phyloP scores from a whole-genome alignment of 2,329 filamentous ascomycete species.

The Cladosporium colombiae region DNA sequence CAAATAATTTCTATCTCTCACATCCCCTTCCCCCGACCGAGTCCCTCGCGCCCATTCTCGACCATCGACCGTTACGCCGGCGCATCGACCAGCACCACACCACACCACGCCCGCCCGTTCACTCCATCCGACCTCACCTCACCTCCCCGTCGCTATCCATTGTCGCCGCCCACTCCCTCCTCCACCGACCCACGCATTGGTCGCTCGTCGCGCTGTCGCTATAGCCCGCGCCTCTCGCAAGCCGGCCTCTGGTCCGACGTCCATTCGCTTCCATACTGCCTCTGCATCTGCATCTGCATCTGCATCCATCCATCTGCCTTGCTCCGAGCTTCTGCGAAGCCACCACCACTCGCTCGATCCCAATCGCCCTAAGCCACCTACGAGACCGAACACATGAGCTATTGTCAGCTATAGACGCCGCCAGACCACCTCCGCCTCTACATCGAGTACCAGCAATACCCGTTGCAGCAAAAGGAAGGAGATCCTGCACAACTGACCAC shows the following conservation, averaged over 20 bases:
- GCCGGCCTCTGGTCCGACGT: constrained; percentile 35
- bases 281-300: constrained; percentile 12
- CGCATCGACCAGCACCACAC: background rate
- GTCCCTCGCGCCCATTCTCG: background rate
- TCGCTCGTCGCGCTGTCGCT: constrained; percentile 12
- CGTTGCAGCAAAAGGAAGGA: background rate
- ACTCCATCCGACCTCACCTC: background rate
- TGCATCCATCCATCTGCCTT: background rate
- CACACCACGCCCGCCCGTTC: background rate
- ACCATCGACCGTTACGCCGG: background rate
- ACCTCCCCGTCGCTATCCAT: background rate
- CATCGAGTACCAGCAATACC: background rate
- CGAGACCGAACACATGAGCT: background rate
- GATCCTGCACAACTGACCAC: background rate
- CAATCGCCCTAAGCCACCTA: background rate
- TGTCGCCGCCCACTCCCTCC: background rate
- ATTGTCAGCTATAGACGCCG: background rate
- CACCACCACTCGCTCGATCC: constrained; percentile 24
- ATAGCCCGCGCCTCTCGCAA: constrained; percentile 11
- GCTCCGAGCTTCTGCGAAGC: constrained; percentile 31
- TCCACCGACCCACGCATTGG: background rate
- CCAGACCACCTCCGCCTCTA: background rate
- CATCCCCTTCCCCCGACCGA: background rate
- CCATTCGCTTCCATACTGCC: constrained; percentile 31
- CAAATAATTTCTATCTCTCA: background rate